Evolutionary conservation across 345 rosid species (phyloP).

Genomic region (Citrus hindsii): DNA sequence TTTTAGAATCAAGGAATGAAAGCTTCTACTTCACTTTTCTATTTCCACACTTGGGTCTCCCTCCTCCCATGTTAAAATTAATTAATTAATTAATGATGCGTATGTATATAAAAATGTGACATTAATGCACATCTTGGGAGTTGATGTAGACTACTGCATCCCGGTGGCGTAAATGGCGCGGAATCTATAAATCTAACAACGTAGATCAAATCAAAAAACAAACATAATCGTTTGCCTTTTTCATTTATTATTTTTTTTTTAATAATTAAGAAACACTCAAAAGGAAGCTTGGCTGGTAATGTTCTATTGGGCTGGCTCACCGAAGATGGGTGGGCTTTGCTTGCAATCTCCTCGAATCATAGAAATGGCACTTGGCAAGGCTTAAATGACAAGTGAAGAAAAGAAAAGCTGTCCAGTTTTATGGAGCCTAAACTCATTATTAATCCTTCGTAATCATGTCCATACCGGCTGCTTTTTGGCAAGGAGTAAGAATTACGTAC

Average conservation of each 20-base stretch:
- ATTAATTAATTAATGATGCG: background rate
- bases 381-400: background rate
- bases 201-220: background rate
- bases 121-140: conserved; percentile 1
- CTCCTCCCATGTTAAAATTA: background rate
- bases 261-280: no score
- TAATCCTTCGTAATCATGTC: background rate
- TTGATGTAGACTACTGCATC: background rate
- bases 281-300: background rate
- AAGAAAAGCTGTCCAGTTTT: background rate
- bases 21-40: background rate
- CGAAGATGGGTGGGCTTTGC: no score
- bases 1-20: background rate
- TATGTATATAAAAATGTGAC: background rate
- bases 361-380: background rate
- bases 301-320: background rate
- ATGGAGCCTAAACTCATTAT: background rate
- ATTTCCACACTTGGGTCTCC: background rate
- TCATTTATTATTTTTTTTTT: background rate
- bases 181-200: background rate
- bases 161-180: conserved; percentile 31
- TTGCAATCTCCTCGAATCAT: background rate
- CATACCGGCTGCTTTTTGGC: background rate
- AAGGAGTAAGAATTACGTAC: background rate
- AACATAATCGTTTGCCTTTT: background rate